Evolutionary conservation across 352 stramenopile genomes (phyloP).

Genomic region (Thalassiosira pacifica): DNA sequence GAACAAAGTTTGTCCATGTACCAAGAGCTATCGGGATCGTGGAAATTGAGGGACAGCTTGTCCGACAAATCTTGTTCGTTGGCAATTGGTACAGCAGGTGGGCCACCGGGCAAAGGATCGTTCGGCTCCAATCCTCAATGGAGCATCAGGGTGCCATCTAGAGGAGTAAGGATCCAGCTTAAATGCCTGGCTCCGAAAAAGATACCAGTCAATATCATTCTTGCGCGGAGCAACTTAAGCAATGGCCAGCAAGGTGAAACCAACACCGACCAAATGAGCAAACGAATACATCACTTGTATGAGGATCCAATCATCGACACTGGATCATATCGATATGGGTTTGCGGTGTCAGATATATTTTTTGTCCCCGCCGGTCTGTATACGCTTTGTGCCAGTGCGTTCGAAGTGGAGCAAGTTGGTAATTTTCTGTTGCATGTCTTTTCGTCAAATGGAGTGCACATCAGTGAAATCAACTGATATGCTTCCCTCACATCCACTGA

Average conservation of each 20-base stretch:
- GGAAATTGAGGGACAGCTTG: slow-evolving; percentile 44
- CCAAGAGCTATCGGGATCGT: slow-evolving; percentile 47
- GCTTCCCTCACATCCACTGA: too few relatives aligned
- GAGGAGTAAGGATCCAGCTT: slow-evolving; percentile 59
- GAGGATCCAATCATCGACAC: slow-evolving; percentile 68
- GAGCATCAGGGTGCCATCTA: slow-evolving; percentile 41
- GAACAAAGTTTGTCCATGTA: slow-evolving; percentile 51
- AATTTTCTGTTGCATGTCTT: slow-evolving; percentile 49
- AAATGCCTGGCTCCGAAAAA: slow-evolving; percentile 63
- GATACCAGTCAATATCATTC: slow-evolving; percentile 65
- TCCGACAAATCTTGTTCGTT: slow-evolving; percentile 12
- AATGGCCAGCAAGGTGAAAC: background rate
- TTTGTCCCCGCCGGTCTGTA: slow-evolving; percentile 66
- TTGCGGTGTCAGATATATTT: slow-evolving; percentile 60
- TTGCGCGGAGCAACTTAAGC: slow-evolving; percentile 38
- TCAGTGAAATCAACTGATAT: slow-evolving; percentile 45
- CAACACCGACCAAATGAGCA: slow-evolving; percentile 31
- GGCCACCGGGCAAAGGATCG: slow-evolving; percentile 55
- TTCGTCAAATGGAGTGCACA: slow-evolving; percentile 39
- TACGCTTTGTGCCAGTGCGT: slow-evolving; percentile 68
- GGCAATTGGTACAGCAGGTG: slow-evolving; percentile 53
- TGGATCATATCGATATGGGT: slow-evolving; percentile 76
- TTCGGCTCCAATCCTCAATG: slow-evolving; percentile 79
- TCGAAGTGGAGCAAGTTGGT: slow-evolving; percentile 60
- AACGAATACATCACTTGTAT: slow-evolving; percentile 53